Conservation (phyloP, 805 yeast species). For the Hanseniaspora occidentalis region DNA sequence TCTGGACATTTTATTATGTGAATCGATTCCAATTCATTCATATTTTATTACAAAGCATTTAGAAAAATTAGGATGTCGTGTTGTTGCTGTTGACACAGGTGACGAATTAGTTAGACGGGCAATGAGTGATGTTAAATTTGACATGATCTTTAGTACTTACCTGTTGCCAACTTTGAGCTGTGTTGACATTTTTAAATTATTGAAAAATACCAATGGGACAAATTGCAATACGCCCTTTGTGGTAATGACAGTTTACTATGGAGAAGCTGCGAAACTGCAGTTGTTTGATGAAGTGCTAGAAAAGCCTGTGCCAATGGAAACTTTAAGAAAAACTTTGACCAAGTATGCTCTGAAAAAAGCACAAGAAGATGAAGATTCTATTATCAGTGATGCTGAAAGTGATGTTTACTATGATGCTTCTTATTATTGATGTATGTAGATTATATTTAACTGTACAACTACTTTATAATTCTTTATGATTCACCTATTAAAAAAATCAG, state of each 20-base stretch:
- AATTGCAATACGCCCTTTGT: slow-evolving; percentile 69
- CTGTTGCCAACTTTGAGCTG: slow-evolving; percentile 56
- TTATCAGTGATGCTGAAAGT: slow-evolving; percentile 22
- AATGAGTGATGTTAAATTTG: slow-evolving; percentile 75
- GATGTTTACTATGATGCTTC: slow-evolving; percentile 3
- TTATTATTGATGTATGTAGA: not conserved
- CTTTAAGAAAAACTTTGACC: slow-evolving; percentile 17
- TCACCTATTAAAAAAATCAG: no score
- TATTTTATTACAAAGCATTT: slow-evolving; percentile 52
- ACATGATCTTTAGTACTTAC: slow-evolving; percentile 66
- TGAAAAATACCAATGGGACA: slow-evolving; percentile 63
- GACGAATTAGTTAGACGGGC: slow-evolving; percentile 74
- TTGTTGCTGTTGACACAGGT: slow-evolving; percentile 63
- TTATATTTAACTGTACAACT: no score
- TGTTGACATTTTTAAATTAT: slow-evolving; percentile 63
- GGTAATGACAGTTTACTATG: slow-evolving; percentile 58
- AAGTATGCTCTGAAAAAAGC: slow-evolving; percentile 21
- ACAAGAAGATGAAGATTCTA: slow-evolving; percentile 21
- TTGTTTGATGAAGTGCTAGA: slow-evolving; percentile 60
- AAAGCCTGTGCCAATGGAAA: slow-evolving; percentile 39
- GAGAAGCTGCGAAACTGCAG: slow-evolving; percentile 45
- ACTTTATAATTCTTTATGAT: no score
- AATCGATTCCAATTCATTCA: slow-evolving; percentile 73
- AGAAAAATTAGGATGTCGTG: slow-evolving; percentile 65
- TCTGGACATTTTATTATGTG: slow-evolving; percentile 69